These are phyloP conservation scores for Xerocomellus chrysenteron DNA, from an alignment of 768 basidiomycete species.

Conservation along the genomic window DNA sequence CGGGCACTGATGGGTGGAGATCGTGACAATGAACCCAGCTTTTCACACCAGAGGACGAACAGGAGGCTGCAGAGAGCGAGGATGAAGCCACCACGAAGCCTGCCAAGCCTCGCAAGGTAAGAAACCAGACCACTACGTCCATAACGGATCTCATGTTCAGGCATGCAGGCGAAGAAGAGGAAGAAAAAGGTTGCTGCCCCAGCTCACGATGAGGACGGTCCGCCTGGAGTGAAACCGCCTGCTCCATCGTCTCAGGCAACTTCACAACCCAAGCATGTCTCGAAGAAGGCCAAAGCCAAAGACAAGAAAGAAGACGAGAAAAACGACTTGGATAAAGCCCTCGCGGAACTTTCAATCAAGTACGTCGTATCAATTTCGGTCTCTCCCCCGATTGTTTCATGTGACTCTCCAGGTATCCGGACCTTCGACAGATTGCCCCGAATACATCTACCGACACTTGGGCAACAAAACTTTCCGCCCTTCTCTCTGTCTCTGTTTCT, in stretches of 20 bases:
- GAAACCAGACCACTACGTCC: not conserved
- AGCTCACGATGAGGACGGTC: slow-evolving; percentile 2
- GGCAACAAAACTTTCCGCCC: slow-evolving; percentile 42
- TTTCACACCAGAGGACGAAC: slow-evolving; percentile 35
- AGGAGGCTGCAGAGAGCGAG: slow-evolving; percentile 18
- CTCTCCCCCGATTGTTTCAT: not conserved
- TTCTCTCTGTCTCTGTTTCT: slow-evolving; percentile 77
- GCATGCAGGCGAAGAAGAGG: slow-evolving; percentile 38
- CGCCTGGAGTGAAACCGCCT: slow-evolving; percentile 6
- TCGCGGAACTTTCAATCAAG: slow-evolving; percentile 84
- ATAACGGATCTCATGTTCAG: not conserved
- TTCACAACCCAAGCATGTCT: slow-evolving; percentile 43
- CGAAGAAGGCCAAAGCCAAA: slow-evolving; percentile 64
- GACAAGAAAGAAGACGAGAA: slow-evolving; percentile 58
- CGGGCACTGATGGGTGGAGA: slow-evolving; percentile 5
- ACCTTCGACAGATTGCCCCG: slow-evolving; percentile 40
- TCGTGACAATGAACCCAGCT: slow-evolving; percentile 38
- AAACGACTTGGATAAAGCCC: slow-evolving; percentile 81
- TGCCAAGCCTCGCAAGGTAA: slow-evolving; percentile 25
- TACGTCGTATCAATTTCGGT: slow-evolving; percentile 30
- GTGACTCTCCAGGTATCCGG: slow-evolving; percentile 45
- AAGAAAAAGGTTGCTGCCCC: slow-evolving; percentile 33
- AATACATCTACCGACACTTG: slow-evolving; percentile 27
- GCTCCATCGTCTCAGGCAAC: not conserved
- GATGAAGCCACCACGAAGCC: slow-evolving; percentile 20